These are phyloP conservation scores for Cryphonectria nitschkei DNA, from an alignment of 2,329 filamentous ascomycete species.

Conservation along the genomic window DNA sequence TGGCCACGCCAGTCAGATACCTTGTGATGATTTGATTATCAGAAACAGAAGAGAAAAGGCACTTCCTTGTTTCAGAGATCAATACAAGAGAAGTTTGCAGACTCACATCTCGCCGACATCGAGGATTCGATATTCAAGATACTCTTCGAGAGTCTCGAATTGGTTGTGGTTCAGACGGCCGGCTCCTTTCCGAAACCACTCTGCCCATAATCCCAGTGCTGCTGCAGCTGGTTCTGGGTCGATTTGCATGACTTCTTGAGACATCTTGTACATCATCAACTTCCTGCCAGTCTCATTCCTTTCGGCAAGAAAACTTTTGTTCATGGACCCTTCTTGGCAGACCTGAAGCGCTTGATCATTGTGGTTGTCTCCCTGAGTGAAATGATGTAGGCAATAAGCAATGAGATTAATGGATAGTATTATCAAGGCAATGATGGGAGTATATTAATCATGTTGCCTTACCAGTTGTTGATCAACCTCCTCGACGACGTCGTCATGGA, in stretches of 20 bases:
- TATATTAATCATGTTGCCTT: background rate
- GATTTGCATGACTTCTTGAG: conserved; percentile 31
- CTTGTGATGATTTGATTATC: conserved; percentile 29
- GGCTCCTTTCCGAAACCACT: conserved; percentile 30
- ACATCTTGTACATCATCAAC: conserved; percentile 29
- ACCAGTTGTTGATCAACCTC: background rate
- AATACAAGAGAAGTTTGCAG: background rate
- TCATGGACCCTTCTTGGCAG: background rate
- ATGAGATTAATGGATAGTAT: background rate
- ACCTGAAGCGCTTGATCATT: background rate
- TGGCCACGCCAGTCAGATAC: conserved; percentile 41
- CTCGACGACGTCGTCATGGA: conserved; percentile 39
- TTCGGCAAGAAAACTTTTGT: conserved; percentile 11
- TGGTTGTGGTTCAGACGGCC: conserved; percentile 10
- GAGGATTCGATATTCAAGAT: conserved; percentile 34
- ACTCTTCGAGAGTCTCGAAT: conserved; percentile 35
- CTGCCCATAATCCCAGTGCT: conserved; percentile 35
- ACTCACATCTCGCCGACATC: conserved; percentile 36
- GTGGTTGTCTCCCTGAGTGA: background rate
- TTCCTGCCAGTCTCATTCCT: conserved; percentile 34
- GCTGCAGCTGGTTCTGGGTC: conserved; percentile 33
- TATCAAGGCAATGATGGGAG: background rate
- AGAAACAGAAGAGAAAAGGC: background rate
- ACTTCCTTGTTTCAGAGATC: background rate
- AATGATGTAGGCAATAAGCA: background rate